These are phyloP conservation scores for Sistotremastrum suecicum DNA, from an alignment of 768 basidiomycete species.

Conservation along the genomic window DNA sequence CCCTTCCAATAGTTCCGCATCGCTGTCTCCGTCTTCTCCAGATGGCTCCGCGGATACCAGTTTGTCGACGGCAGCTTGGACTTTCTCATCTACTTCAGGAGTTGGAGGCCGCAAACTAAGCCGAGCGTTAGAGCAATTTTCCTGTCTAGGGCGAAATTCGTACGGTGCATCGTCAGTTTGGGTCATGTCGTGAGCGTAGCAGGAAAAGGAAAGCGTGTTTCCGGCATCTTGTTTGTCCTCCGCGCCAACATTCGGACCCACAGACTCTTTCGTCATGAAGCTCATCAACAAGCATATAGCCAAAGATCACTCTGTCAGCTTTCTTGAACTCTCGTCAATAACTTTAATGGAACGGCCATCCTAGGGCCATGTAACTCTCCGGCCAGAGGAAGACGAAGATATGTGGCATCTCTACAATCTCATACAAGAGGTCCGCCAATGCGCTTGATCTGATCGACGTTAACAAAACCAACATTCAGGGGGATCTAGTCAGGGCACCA, in stretches of 20 bases:
- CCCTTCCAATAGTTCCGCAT: not conserved
- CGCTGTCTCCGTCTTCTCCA: too few species aligned
- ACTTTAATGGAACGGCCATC: slow-evolving; percentile 12
- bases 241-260: too few species aligned
- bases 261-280: slow-evolving; percentile 45
- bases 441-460: not conserved
- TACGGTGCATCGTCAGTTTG: too few species aligned
- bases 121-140: too few species aligned
- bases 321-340: not conserved
- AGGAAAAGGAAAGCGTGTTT: too few species aligned
- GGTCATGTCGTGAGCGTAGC: too few species aligned
- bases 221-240: too few species aligned
- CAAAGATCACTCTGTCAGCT: slow-evolving; percentile 63
- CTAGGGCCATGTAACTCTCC: slow-evolving; percentile 86
- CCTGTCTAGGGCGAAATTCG: too few species aligned
- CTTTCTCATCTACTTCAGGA: slow-evolving; percentile 25
- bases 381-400: slow-evolving; percentile 97
- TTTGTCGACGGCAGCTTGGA: slow-evolving; percentile 40
- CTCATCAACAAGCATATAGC: slow-evolving; percentile 71
- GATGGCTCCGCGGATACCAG: slow-evolving; percentile 14
- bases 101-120: slow-evolving; percentile 9
- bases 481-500: slow-evolving; percentile 73
- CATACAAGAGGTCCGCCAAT: slow-evolving; percentile 50
- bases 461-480: slow-evolving; percentile 18
- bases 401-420: slow-evolving; percentile 99